These are phyloP conservation scores for Penicillium dipodomyicola DNA, from an alignment of 495 filamentous ascomycete species.

Conservation along the genomic window DNA sequence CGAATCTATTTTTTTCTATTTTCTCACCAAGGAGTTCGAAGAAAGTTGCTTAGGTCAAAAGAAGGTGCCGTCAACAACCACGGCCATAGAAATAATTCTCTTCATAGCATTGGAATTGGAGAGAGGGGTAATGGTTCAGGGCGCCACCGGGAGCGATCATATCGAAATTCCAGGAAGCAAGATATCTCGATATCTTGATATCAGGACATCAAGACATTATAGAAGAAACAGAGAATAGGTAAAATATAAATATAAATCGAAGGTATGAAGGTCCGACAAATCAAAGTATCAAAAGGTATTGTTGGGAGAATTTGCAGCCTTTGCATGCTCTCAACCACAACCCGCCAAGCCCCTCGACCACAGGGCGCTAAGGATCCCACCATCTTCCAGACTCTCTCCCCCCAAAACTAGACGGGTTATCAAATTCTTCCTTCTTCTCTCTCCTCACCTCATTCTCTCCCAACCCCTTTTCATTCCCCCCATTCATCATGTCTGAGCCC, in stretches of 20 bases:
- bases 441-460: conserved; percentile 14
- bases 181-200: background rate
- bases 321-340: conserved; percentile 38
- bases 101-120: conserved; percentile 1
- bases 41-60: background rate
- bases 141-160: conserved; percentile 1
- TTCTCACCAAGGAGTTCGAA: background rate
- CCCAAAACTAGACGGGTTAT: conserved; percentile 46
- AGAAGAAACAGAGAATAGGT: background rate
- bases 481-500: conserved; percentile 74
- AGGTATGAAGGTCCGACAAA: background rate
- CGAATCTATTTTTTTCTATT: background rate
- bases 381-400: conserved; percentile 43
- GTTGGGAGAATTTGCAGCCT: conserved; percentile 34
- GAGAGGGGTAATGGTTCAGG: conserved; percentile 7
- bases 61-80: background rate
- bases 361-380: conserved; percentile 50
- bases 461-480: conserved; percentile 5
- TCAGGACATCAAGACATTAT: background rate
- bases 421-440: conserved; percentile 39
- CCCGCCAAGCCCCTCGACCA: conserved; percentile 50
- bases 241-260: background rate
- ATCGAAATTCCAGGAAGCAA: background rate
- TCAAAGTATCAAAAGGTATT: conserved; percentile 14
- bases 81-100: background rate